Base-by-base conservation (phyloP, 441 rosid species). In the Croton setiger region DNA sequence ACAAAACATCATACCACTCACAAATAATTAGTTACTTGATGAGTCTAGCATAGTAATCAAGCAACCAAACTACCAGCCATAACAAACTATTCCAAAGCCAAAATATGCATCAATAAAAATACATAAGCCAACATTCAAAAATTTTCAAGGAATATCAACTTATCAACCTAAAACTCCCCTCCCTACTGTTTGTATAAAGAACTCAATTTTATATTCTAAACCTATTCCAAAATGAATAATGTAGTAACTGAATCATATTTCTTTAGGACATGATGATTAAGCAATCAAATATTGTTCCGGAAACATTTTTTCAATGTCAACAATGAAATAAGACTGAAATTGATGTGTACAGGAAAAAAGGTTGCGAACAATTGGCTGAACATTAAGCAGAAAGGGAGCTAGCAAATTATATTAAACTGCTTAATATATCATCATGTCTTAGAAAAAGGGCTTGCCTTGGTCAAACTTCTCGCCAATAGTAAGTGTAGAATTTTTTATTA, bases 401-500 rank as follows among this genome's bases (percentile, higher is more conserved):
- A 6, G n/a, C 12, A 60, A 51, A 60, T 35, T 43, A 66, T 57
- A 66, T 35, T 11, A 7, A 49, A 17, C 37, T 18, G 7, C n/a
- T 56, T 44, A 47, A 47, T 51, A 67, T 52, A 27, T 51, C 56
- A 49, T 44, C 6, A 66, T 47, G 54, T 66, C 62, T 37, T 15
- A 75, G 65, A 59, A 33, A 78, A 79, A 69, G 70, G 69, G 48
- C 91, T 74, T 84, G 79, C 98, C 97, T 90, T 82, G 66, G 45
- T 72, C 74, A 51, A 78, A 80, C 71, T 82, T 81, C 64, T 87
- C 87, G 68, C 88, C 87, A 69, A 78, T 79, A 43, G 77, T 60
- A 69, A 83, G 78, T 58, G 83, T 76, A 59, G 88, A 84, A 60
- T 79, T 75, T 69, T 78, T 83, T 80, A 83, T 74, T 81, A 90